Percentiles rank a stretch among this genome's conserved stretches.
phyloP scores from a whole-genome alignment of 768 basidiomycete genomes.

The Tricholoma terreum region DNA sequence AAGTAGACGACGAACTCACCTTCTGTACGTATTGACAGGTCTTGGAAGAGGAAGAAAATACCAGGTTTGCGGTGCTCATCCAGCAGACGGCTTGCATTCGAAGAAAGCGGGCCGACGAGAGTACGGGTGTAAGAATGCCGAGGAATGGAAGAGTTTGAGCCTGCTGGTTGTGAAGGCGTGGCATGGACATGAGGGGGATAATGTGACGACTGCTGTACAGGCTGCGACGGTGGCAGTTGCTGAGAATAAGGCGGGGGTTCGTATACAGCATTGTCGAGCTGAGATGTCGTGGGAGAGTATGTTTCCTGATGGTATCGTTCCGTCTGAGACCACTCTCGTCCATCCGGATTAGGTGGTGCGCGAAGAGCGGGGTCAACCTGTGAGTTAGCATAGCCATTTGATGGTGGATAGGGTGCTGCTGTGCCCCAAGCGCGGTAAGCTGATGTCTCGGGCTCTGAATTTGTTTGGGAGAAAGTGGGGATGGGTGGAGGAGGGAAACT shows the following conservation, averaged over 20 bases:
- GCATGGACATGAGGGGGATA: conserved; percentile 13
- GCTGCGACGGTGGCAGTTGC: conserved; percentile 25
- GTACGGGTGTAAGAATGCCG: conserved; percentile 80
- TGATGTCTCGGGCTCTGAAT: conserved; percentile 30
- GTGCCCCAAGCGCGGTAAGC: conserved; percentile 52
- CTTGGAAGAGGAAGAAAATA: conserved; percentile 94
- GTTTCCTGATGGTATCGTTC: conserved; percentile 25
- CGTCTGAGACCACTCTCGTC: conserved; percentile 25
- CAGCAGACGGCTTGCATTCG: conserved; percentile 78
- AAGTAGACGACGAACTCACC: conserved; percentile 39
- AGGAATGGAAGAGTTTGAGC: conserved; percentile 39
- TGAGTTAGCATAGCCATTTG: conserved; percentile 24
- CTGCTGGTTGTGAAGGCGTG: conserved; percentile 10
- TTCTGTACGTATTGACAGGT: conserved; percentile 91
- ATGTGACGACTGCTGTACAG: conserved; percentile 21
- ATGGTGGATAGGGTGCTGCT: conserved; percentile 35
- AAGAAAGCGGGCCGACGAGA: conserved; percentile 84
- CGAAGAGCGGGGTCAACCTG: conserved; percentile 43
- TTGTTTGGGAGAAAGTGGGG: conserved; percentile 39
- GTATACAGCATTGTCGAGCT: conserved; percentile 27
- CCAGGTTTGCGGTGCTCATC: conserved; percentile 86
- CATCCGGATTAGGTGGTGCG: conserved; percentile 34
- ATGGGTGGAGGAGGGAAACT: conserved; percentile 50
- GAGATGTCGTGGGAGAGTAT: conserved; percentile 27
- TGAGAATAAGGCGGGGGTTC: conserved; percentile 22